These are phyloP conservation scores for Chionographis japonica DNA, from an alignment of 106 monocot genomes.

Conservation along the genomic window DNA sequence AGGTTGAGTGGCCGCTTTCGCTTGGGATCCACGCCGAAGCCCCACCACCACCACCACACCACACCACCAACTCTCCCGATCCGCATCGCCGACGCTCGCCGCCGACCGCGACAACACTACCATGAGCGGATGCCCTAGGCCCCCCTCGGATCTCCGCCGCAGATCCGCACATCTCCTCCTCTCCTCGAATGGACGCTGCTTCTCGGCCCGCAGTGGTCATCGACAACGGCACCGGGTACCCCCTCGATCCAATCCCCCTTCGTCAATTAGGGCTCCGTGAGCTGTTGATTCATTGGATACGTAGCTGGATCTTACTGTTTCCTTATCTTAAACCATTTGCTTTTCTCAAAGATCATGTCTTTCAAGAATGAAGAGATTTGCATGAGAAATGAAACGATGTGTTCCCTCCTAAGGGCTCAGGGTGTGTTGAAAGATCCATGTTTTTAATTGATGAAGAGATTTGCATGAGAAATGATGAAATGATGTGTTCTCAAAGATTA, in stretches of 20 bases:
- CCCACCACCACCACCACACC: background rate
- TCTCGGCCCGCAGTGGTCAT: constrained; percentile 96
- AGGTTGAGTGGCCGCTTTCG: constrained; percentile 18
- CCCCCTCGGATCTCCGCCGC: constrained; percentile 36
- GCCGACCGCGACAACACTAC: constrained; percentile 9
- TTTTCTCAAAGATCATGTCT: no score
- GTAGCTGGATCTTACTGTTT: no score
- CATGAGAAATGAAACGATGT: no score
- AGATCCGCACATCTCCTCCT: constrained; percentile 24
- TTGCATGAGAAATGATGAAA: no score
- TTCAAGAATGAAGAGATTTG: no score
- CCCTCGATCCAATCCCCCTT: background rate
- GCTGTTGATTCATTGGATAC: no score
- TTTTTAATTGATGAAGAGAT: no score
- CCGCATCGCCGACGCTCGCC: background rate
- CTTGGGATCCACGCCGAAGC: constrained; percentile 8
- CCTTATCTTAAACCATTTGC: no score
- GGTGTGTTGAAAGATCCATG: no score
- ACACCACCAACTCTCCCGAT: background rate
- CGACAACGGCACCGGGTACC: constrained; percentile 93
- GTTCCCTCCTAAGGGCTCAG: no score
- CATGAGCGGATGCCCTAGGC: constrained; percentile 34
- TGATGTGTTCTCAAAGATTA: no score
- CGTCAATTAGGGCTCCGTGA: no score
- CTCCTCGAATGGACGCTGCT: constrained; percentile 65